phyloP scores from a whole-genome alignment of 768 basidiomycete genomes.

The Cystoderma amianthinum region DNA sequence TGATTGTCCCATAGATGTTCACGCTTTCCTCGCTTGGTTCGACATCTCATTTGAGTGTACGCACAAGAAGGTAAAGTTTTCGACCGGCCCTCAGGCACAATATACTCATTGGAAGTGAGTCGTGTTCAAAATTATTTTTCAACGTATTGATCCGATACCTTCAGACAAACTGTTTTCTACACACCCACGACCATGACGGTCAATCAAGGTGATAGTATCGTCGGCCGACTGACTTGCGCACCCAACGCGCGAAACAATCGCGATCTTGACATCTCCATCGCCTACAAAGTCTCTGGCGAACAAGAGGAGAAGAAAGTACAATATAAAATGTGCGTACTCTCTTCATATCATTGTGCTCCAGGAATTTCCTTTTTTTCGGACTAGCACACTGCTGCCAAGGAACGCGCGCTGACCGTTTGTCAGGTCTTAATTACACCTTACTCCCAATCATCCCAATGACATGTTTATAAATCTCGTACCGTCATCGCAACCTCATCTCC shows the following conservation, averaged over 20 bases:
- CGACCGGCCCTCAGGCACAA: conserved; percentile 95
- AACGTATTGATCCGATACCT: neutral
- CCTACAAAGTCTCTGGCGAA: conserved; percentile 46
- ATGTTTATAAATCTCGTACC: no score
- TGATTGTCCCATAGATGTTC: conserved; percentile 54
- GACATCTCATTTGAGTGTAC: conserved; percentile 94
- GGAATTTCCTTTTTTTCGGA: conserved; percentile 3
- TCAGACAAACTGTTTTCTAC: conserved; percentile 96
- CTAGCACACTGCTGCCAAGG: conserved; percentile 11
- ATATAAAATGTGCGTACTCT: conserved; percentile 81
- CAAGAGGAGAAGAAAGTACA: conserved; percentile 36
- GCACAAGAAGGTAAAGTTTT: conserved; percentile 93
- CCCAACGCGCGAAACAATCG: conserved; percentile 93
- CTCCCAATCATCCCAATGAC: no score
- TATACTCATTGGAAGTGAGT: conserved; percentile 96
- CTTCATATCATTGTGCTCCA: conserved; percentile 8
- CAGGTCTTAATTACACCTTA: conserved; percentile 57
- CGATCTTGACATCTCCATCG: conserved; percentile 86
- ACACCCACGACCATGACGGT: conserved; percentile 74
- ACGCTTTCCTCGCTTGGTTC: conserved; percentile 99
- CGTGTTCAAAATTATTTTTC: neutral
- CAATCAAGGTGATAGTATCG: conserved; percentile 63
- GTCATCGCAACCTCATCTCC: no score
- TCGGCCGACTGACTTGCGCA: conserved; percentile 67
- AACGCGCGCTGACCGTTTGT: conserved; percentile 58